Evolutionary conservation across 257 asterid genomes (phyloP).

Genomic region (Fraxinus quadrangulata): DNA sequence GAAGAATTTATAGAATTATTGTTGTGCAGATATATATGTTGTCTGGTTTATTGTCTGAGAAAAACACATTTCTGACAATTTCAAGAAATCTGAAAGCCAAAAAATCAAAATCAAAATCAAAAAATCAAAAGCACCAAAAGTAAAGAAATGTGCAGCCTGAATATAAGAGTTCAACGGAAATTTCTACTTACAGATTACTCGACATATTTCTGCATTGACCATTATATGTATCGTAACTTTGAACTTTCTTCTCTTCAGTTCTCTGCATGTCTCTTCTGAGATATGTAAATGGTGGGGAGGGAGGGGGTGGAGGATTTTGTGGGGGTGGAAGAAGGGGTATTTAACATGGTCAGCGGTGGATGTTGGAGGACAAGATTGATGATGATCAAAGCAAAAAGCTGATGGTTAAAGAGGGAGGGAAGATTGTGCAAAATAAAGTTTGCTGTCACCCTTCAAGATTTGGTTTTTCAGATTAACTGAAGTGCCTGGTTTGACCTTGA

Average conservation of each 20-base stretch:
- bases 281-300: background rate
- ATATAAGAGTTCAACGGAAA: constrained; percentile 11
- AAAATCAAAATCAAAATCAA: constrained; percentile 15
- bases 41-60: constrained; percentile 23
- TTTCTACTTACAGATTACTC: constrained; percentile 39
- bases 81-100: constrained; percentile 19
- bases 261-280: constrained; percentile 26
- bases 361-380: constrained; percentile 61
- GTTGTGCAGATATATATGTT: constrained; percentile 40
- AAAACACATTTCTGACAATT: constrained; percentile 18
- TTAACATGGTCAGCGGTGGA: constrained; percentile 56
- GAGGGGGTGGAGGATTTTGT: constrained; percentile 19
- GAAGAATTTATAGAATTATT: constrained; percentile 51
- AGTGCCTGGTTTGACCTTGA: constrained; percentile 22
- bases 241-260: background rate
- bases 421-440: constrained; percentile 71
- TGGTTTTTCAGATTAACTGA: constrained; percentile 30
- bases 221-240: background rate
- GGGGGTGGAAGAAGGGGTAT: constrained; percentile 52
- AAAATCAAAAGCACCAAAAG: constrained; percentile 2
- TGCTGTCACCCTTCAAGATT: constrained; percentile 35
- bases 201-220: background rate
- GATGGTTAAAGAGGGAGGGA: constrained; percentile 64
- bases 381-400: constrained; percentile 58
- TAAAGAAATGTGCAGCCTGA: background rate